These are phyloP conservation scores for Penicillium glabrum DNA, from an alignment of 2,329 filamentous ascomycete genomes.

Conservation along the genomic window DNA sequence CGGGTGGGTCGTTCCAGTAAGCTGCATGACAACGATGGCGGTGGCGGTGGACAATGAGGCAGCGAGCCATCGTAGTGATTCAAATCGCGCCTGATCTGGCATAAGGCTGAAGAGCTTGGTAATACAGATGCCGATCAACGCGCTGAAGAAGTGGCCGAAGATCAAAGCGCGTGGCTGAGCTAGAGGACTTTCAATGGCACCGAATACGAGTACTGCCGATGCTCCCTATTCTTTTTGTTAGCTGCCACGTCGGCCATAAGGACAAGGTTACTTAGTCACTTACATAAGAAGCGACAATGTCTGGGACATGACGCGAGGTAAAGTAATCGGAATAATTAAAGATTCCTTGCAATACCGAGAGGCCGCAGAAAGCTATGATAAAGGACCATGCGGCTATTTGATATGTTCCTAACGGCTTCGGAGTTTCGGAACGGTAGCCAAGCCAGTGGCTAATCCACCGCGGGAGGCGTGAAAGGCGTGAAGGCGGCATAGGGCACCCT, in stretches of 20 bases:
- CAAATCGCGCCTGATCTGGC: conserved; percentile 29
- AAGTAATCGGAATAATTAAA: conserved; percentile 31
- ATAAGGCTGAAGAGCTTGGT: conserved; percentile 35
- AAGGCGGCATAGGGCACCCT: conserved; percentile 13
- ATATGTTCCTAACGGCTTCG: conserved; percentile 23
- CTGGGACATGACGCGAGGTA: conserved; percentile 23
- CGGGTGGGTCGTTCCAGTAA: conserved; percentile 34
- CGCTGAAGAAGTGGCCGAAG: conserved; percentile 35
- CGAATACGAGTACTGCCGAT: conserved; percentile 34
- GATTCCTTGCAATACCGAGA: conserved; percentile 24
- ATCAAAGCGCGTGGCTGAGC: conserved; percentile 34
- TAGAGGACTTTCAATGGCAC: conserved; percentile 33
- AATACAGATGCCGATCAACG: conserved; percentile 30
- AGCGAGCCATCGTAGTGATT: conserved; percentile 32
- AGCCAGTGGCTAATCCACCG: conserved; percentile 29
- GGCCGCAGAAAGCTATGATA: conserved; percentile 26
- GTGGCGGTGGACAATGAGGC: conserved; percentile 30
- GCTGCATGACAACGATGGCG: conserved; percentile 32
- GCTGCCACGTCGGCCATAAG: neutral
- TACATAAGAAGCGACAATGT: conserved; percentile 29
- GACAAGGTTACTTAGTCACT: conserved; percentile 12
- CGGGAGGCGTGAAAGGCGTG: conserved; percentile 25
- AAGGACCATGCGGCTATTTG: conserved; percentile 28
- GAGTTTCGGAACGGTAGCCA: conserved; percentile 25
- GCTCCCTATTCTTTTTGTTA: conserved; percentile 22